These are phyloP conservation scores for Venturia carpophila DNA, from an alignment of 2,329 filamentous ascomycete species.

Conservation along the genomic window DNA sequence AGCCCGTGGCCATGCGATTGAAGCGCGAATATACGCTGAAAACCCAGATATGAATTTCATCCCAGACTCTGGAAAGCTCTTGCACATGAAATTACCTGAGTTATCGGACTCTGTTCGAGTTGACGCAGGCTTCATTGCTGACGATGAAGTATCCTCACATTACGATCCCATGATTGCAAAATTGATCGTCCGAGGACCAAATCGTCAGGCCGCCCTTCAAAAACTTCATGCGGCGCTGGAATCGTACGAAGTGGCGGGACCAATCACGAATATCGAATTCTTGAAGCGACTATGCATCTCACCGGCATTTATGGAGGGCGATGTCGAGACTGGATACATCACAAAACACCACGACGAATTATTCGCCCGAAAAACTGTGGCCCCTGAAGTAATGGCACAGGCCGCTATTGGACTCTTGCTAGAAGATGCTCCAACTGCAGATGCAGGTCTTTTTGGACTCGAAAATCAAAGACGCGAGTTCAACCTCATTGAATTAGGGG, in stretches of 20 bases:
- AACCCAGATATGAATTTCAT: constrained; percentile 88
- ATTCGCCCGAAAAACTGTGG: constrained; percentile 55
- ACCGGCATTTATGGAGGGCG: constrained; percentile 71
- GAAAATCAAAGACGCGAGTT: constrained; percentile 56
- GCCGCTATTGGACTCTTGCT: constrained; percentile 70
- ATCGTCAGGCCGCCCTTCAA: constrained; percentile 71
- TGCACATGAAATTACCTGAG: constrained; percentile 70
- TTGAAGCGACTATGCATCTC: constrained; percentile 79
- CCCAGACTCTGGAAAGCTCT: constrained; percentile 80
- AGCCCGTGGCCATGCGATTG: constrained; percentile 76
- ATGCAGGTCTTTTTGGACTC: background rate
- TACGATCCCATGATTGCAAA: constrained; percentile 99
- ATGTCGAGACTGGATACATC: constrained; percentile 95
- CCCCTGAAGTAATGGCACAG: constrained; percentile 73
- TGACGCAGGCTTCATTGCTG: constrained; percentile 85
- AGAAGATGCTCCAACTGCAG: constrained; percentile 28
- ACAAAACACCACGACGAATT: constrained; percentile 76
- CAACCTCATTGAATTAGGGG: constrained; percentile 42
- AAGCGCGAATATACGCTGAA: constrained; percentile 94
- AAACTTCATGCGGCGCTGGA: constrained; percentile 74
- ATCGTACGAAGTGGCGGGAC: constrained; percentile 84
- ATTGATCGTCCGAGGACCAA: constrained; percentile 78
- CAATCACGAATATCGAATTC: constrained; percentile 95
- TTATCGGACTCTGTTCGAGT: constrained; percentile 70
- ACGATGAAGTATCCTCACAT: constrained; percentile 85